Percentiles rank a stretch among this genome's conserved stretches.
Conservation (phyloP, 805 yeast species). For the Schwanniomyces pseudopolymorphus region DNA sequence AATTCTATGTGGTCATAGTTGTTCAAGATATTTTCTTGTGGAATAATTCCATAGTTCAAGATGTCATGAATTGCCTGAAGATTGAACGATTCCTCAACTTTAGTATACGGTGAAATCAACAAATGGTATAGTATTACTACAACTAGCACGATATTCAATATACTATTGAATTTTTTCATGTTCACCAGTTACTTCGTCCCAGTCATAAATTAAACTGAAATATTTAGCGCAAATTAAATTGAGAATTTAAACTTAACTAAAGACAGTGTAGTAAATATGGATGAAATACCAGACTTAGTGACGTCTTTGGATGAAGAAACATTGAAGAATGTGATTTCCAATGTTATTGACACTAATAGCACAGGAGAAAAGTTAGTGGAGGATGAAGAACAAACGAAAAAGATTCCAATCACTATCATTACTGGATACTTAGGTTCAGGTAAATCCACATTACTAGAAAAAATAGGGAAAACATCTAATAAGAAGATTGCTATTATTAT, state of each 20-base stretch:
- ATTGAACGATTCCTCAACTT: conserved; percentile 93
- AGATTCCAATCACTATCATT: conserved; percentile 87
- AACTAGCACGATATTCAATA: conserved; percentile 35
- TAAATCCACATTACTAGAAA: conserved; percentile 79
- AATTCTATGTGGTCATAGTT: conserved; percentile 72
- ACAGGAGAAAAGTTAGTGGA: neutral
- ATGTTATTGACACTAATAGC: neutral
- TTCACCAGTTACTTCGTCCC: too few relatives aligned
- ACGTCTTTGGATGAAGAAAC: conserved; percentile 10
- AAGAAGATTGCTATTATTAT: conserved; percentile 83
- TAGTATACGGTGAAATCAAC: conserved; percentile 72
- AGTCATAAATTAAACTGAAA: neutral
- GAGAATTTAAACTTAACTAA: neutral
- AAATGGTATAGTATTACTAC: conserved; percentile 50
- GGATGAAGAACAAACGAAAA: conserved; percentile 18
- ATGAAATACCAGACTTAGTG: conserved; percentile 37
- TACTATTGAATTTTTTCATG: conserved; percentile 17
- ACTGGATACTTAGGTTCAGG: conserved; percentile 97
- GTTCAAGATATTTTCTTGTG: conserved; percentile 26
- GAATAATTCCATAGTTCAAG: conserved; percentile 55
- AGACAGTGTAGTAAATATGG: conserved; percentile 8
- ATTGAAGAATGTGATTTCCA: neutral
- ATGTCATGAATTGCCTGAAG: conserved; percentile 88
- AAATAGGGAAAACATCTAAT: conserved; percentile 67
- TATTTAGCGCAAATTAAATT: too few relatives aligned